Evolutionary conservation across 495 filamentous ascomycete genomes (phyloP).

Genomic region (Penicillium alfredii): DNA sequence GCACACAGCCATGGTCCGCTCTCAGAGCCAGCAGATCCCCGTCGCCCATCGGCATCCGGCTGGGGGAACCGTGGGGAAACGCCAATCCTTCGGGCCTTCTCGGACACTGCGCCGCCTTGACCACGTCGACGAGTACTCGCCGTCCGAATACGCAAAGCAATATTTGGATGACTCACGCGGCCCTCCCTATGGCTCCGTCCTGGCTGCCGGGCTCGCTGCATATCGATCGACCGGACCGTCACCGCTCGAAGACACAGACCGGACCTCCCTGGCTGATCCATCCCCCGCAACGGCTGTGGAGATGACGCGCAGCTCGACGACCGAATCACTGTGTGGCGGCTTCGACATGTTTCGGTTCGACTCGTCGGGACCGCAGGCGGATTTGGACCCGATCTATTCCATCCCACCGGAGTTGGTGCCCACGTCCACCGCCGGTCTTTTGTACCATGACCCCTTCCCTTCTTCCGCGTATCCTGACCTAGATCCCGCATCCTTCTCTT

Average conservation of each 20-base stretch:
- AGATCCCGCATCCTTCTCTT: conserved; percentile 24
- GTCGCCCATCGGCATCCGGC: conserved; percentile 30
- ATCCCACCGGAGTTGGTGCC: conserved; percentile 35
- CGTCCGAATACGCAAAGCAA: conserved; percentile 37
- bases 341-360: conserved; percentile 42
- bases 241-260: conserved; percentile 14
- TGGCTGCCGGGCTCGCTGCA: conserved; percentile 27
- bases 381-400: conserved; percentile 27
- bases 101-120: conserved; percentile 27
- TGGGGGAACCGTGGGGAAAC: conserved; percentile 21
- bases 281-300: conserved; percentile 22
- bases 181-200: conserved; percentile 22
- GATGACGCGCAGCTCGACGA: conserved; percentile 44
- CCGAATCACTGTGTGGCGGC: conserved; percentile 40
- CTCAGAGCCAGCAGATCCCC: conserved; percentile 41
- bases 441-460: conserved; percentile 27
- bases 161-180: conserved; percentile 26
- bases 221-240: conserved; percentile 24
- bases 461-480: conserved; percentile 26
- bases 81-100: conserved; percentile 31
- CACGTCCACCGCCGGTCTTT: conserved; percentile 22
- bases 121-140: conserved; percentile 40
- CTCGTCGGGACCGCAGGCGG: conserved; percentile 26
- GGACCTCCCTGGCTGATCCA: conserved; percentile 16
- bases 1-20: conserved; percentile 39